Evolutionary conservation across 805 yeast genomes (phyloP).

Genomic region (Starmerella floris): DNA sequence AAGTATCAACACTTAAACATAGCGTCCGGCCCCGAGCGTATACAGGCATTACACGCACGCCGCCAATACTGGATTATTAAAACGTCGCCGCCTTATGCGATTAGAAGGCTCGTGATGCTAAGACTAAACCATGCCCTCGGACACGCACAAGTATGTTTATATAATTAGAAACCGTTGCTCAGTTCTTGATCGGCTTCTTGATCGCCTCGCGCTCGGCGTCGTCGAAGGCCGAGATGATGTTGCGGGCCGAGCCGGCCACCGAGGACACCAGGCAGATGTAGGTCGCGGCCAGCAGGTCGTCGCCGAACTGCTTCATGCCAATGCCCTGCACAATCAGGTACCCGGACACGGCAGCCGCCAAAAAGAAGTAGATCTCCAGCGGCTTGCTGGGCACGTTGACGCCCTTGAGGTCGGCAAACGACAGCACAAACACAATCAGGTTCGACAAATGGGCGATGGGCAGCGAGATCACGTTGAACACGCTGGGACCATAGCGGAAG

Average conservation of each 20-base stretch:
- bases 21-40: too few species aligned
- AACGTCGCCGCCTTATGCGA: too few species aligned
- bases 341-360: slow-evolving; percentile 19
- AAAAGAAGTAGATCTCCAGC: slow-evolving; percentile 20
- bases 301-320: slow-evolving; percentile 10
- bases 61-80: too few species aligned
- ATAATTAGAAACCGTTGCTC: too few species aligned
- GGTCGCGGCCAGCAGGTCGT: slow-evolving; percentile 4
- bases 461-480: slow-evolving; percentile 19
- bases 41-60: too few species aligned
- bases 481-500: slow-evolving; percentile 13
- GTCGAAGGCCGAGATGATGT: slow-evolving; percentile 21
- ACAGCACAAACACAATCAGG: slow-evolving; percentile 16
- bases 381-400: slow-evolving; percentile 18
- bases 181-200: slow-evolving; percentile 4
- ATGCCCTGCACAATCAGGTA: slow-evolving; percentile 17
- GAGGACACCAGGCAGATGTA: slow-evolving; percentile 19
- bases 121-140: too few species aligned
- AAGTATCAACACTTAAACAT: too few species aligned
- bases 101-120: too few species aligned
- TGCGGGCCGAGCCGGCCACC: slow-evolving; percentile 19
- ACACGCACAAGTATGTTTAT: too few species aligned
- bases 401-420: slow-evolving; percentile 22
- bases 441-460: slow-evolving; percentile 11
- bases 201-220: slow-evolving; percentile 15